These are phyloP conservation scores for Metschnikowia aberdeeniae DNA, from an alignment of 805 yeast genomes.

Conservation along the genomic window DNA sequence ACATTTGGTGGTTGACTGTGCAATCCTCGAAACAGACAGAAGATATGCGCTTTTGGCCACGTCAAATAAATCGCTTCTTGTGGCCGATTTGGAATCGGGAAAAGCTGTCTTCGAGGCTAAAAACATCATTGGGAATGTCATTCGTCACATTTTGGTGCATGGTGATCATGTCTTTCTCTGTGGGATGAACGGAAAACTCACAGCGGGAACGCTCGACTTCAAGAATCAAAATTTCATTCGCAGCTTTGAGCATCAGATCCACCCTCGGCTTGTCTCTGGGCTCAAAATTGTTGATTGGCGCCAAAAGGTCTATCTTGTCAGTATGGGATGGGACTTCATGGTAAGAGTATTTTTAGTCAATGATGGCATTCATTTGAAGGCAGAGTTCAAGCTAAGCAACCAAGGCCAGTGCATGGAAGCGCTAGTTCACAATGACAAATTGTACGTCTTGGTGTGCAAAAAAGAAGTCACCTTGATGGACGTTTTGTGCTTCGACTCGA, in stretches of 20 bases:
- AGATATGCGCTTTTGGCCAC: conserved; percentile 18
- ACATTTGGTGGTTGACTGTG: conserved; percentile 23
- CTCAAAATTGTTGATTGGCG: conserved; percentile 22
- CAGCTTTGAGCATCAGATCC: conserved; percentile 25
- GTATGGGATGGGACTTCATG: conserved; percentile 58
- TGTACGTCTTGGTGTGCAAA: conserved; percentile 53
- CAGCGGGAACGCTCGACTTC: conserved; percentile 15
- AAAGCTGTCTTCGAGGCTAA: conserved; percentile 14
- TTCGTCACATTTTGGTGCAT: conserved; percentile 32
- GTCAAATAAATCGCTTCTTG: conserved; percentile 16
- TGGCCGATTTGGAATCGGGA: conserved; percentile 15
- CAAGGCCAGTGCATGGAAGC: conserved; percentile 52
- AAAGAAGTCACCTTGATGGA: conserved; percentile 56
- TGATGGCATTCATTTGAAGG: conserved; percentile 1
- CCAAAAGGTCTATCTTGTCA: conserved; percentile 37
- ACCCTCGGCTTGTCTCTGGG: conserved; percentile 35
- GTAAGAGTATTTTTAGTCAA: conserved; percentile 35
- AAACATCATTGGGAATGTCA: conserved; percentile 22
- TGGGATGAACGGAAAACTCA: conserved; percentile 52
- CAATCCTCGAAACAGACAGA: conserved; percentile 6
- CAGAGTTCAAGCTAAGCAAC: conserved; percentile 35
- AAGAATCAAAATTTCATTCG: conserved; percentile 1
- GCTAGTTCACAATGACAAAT: conserved; percentile 20
- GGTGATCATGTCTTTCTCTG: conserved; percentile 33
- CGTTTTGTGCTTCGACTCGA: conserved; percentile 26